Base-by-base conservation (phyloP, 352 stramenopile genomes). In the Phytophthora niederhauseri region DNA sequence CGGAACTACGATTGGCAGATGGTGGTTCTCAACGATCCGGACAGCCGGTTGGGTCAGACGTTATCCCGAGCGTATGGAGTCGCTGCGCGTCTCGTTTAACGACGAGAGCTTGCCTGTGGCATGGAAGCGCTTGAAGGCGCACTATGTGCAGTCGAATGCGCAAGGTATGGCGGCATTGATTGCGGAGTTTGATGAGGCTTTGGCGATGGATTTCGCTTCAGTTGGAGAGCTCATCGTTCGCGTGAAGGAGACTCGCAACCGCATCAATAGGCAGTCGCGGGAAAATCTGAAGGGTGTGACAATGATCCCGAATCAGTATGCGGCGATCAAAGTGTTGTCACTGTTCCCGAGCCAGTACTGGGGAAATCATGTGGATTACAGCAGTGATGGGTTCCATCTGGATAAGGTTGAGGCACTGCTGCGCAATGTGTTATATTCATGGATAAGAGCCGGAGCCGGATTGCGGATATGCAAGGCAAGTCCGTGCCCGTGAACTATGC, bases 341-440 rank as follows among this genome's bases (percentile, higher is more conserved):
- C 43, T 24, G 15, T 49, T 49, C 17, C 50, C 64, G 0, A 34
- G 14, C 15, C 36, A 66, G 43, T 38, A 61, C 17, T 66, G 56
- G 64, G 64, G 57, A 3, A 43, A 15, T 1, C 4, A 28, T 4
- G 28, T 66, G 17, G 20, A 26, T 2, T 66, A 60, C n/a, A 38
- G 22, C n/a, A 30, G 17, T 0, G 11, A 8, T 0, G 53, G 41
- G 3, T 58, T 69, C n/a, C 41, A 43, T 1, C 30, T 53, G 7
- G 62, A 63, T 4, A 14, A 15, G 5, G 45, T 69, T 1, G 53
- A 58, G 31, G 15, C 5, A 2, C 57, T 43, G 22, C 45, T 69
- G 1, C 43, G 62, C 17, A 34, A 20, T 8, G 56, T 64, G 15
- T 69, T n/a, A n/a, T n/a, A n/a, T n/a, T 63, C 24, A 30, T 24